phyloP scores from a whole-genome alignment of 2,329 filamentous ascomycete species.

The Scedosporium minutisporum region DNA sequence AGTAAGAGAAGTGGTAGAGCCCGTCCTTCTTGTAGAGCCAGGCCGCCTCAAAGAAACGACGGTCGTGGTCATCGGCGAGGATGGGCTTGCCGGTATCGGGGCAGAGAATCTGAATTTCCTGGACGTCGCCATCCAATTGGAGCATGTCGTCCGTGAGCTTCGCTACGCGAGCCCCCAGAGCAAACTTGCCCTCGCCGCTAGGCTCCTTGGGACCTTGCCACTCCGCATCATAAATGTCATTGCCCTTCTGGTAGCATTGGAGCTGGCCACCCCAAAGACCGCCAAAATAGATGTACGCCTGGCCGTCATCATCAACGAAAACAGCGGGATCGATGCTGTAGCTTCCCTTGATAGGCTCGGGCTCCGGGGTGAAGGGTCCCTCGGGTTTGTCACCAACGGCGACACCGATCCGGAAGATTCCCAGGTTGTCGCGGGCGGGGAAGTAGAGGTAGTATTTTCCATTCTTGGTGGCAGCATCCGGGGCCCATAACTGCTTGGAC shows the following conservation, averaged over 20 bases:
- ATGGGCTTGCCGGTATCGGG: conserved; percentile 50
- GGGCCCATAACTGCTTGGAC: conserved; percentile 71
- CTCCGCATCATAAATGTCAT: conserved; percentile 42
- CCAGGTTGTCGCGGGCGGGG: conserved; percentile 61
- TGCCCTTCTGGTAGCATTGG: conserved; percentile 58
- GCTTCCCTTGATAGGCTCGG: conserved; percentile 54
- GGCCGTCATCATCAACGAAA: conserved; percentile 52
- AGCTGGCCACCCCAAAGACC: conserved; percentile 75
- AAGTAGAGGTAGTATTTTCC: conserved; percentile 69
- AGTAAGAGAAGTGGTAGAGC: conserved; percentile 68
- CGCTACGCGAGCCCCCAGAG: conserved; percentile 58
- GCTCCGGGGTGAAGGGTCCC: conserved; percentile 60
- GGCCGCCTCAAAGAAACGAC: conserved; percentile 71
- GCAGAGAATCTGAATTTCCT: conserved; percentile 55
- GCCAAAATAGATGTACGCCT: conserved; percentile 54
- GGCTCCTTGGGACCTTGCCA: conserved; percentile 52
- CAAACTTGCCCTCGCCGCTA: conserved; percentile 39
- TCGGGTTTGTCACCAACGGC: conserved; percentile 53
- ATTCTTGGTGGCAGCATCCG: conserved; percentile 60
- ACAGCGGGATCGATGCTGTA: conserved; percentile 70
- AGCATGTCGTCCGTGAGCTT: conserved; percentile 57
- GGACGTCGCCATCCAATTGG: conserved; percentile 42
- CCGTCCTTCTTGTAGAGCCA: conserved; percentile 68
- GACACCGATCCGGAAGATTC: conserved; percentile 66
- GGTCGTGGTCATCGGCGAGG: conserved; percentile 57